These are phyloP conservation scores for Penicillium arizonense DNA, from an alignment of 495 filamentous ascomycete genomes.

Conservation along the genomic window DNA sequence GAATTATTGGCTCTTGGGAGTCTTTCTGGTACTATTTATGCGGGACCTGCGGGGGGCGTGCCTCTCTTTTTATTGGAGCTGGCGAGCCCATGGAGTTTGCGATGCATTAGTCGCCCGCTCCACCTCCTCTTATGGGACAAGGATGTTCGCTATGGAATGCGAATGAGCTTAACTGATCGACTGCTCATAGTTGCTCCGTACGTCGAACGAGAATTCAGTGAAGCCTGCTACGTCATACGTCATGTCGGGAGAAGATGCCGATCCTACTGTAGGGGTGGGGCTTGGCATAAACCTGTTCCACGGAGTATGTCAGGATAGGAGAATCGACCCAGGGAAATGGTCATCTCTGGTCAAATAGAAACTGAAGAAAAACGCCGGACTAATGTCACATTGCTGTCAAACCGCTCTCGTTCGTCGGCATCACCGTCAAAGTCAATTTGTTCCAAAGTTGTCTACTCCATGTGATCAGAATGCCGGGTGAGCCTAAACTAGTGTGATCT, in stretches of 20 bases:
- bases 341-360: too few relatives aligned
- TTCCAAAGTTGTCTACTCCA: too few relatives aligned
- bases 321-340: neutral
- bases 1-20: conserved; percentile 6
- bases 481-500: too few relatives aligned
- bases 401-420: too few relatives aligned
- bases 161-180: neutral
- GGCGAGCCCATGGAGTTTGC: neutral
- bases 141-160: neutral
- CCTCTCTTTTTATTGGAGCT: conserved; percentile 10
- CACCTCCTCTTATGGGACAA: neutral
- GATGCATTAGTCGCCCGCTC: conserved; percentile 6
- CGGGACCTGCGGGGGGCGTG: conserved; percentile 11
- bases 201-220: neutral
- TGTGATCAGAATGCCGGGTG: too few relatives aligned
- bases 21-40: conserved; percentile 9
- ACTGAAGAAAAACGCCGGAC: too few relatives aligned
- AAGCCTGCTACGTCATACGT: conserved; percentile 27
- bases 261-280: conserved; percentile 5
- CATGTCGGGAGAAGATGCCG: conserved; percentile 25
- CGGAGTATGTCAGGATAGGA: too few relatives aligned
- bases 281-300: neutral
- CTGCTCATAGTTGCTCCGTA: neutral
- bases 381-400: too few relatives aligned
- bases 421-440: too few relatives aligned